Base-by-base conservation (phyloP, 805 yeast species). In the Candida quercuum region DNA sequence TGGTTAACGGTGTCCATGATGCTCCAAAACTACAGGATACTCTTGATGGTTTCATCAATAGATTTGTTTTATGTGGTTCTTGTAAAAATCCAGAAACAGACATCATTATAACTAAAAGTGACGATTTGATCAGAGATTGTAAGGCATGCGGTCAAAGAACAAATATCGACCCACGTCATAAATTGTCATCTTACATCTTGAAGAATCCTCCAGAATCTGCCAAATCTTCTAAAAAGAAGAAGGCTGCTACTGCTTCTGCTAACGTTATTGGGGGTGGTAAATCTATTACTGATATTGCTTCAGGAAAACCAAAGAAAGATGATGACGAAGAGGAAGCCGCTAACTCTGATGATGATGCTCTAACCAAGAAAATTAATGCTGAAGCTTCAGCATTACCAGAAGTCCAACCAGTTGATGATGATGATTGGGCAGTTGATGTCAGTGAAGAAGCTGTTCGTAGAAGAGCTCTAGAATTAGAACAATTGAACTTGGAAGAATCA, bases 81-180 rank as follows among this genome's bases (percentile, higher is more conserved):
- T 93, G 99, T 73, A 85, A 86, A 69, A 93, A 93, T 68, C 99
- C 99, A 33, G 99, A 93, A 68, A 93, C 99, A 18, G 97, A 87
- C 59, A 81, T 89, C 59, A 72, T 80, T 49, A 72, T 93, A 51
- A 78, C 81, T 53, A 83, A 80, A 51, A 81, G 77, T 48, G 93
- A 81, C 31, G 71, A 70, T 49, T 69, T 93, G 58, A 81, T 80
- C 51, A 81, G 88, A 65, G 97, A 93, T 64, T 93, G 99, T 73
- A 93, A 93, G 63, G 99, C 99, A 17, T 93, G 99, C 73, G 99
- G 99, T 67, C 78, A 81, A 61, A 76, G 91, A 60, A 78, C 95
- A 18, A 71, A 71, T 37, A 78, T 89, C 52, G 96, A 89, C 54
- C 80, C 86, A 44, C 76, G 93, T 60, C 93, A 84, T 61, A 89